A percentile compares a stretch with the other conserved stretches of the same genome.
These are phyloP conservation scores for Trichosanthes cucumerina DNA, from an alignment of 306 rosid genomes.

Conservation along the genomic window DNA sequence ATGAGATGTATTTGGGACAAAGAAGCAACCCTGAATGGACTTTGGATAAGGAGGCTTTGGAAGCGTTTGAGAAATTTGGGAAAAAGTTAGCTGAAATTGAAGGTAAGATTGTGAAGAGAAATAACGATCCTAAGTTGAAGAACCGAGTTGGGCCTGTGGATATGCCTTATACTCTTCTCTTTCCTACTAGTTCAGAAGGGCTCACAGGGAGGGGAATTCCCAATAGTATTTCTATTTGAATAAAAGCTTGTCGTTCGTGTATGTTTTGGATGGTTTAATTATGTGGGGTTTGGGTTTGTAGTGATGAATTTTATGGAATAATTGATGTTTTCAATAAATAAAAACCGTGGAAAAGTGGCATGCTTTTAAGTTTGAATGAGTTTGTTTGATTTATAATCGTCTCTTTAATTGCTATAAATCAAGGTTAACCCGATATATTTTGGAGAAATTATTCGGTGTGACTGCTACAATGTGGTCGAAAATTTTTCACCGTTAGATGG, in stretches of 20 bases:
- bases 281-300: too few species aligned
- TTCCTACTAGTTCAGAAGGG: constrained; percentile 45
- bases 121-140: constrained; percentile 32
- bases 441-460: too few species aligned
- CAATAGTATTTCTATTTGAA: constrained; percentile 46
- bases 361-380: too few species aligned
- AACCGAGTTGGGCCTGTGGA: constrained; percentile 47
- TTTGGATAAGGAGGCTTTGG: constrained; percentile 28
- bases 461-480: too few species aligned
- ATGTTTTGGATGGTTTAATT: too few species aligned
- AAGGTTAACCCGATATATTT: too few species aligned
- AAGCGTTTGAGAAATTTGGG: constrained; percentile 43
- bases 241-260: background rate
- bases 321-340: too few species aligned
- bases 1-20: constrained; percentile 61
- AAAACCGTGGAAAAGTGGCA: too few species aligned
- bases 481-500: too few species aligned
- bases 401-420: too few species aligned
- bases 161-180: constrained; percentile 50
- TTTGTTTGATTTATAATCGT: too few species aligned
- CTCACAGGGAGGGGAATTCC: constrained; percentile 64
- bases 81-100: constrained; percentile 33
- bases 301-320: too few species aligned
- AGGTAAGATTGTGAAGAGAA: constrained; percentile 18
- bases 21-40: constrained; percentile 60